Base-by-base conservation (phyloP, 768 basidiomycete species). In the Hypholoma sublateritium region DNA sequence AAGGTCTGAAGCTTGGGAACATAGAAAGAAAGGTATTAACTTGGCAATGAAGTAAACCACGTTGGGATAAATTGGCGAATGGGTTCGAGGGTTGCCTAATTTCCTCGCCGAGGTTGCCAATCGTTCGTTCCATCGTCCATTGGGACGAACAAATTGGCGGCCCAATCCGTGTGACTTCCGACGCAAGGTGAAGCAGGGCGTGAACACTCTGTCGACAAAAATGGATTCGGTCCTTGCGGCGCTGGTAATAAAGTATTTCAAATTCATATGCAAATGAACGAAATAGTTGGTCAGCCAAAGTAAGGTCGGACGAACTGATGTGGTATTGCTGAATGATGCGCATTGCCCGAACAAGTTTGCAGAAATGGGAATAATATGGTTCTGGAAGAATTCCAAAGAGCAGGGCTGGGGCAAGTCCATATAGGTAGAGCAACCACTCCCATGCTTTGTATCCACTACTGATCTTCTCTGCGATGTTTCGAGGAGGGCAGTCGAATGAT, bases 171-270 rank as follows among this genome's bases (percentile, higher is more conserved):
- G 17, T 4, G 39, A 60, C 51, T 54, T 78, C 70, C 0, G 53
- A 51, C 6, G 55, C 59, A n/a, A 67, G 34, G 48, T 78, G 77
- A 1, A 64, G 22, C 9, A 73, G 54, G 0, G 61, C 55, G 55
- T 77, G 75, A 11, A 78, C 48, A 44, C 67, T 63, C 11, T 62
- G 76, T 1, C 66, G 66, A 2, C 64, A 42, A 25, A 77, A 72
- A 50, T 79, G 77, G 1, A 80, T 46, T 0, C 58, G 55, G 14
- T 62, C 62, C 3, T 50, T 3, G 42, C 64, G 6, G 32, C 64
- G 19, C 22, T 72, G 69, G 46, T 67, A 70, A 57, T 78, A 78
- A 0, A 76, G 53, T 0, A 49, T 17, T 58, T 79, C 74, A 59
- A 66, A 79, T 14, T 77, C 72, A 5, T 55, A 55, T 0, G 57